Base-by-base conservation (phyloP, 495 filamentous ascomycete genomes). In the Staphylotrichum tortipilum region DNA sequence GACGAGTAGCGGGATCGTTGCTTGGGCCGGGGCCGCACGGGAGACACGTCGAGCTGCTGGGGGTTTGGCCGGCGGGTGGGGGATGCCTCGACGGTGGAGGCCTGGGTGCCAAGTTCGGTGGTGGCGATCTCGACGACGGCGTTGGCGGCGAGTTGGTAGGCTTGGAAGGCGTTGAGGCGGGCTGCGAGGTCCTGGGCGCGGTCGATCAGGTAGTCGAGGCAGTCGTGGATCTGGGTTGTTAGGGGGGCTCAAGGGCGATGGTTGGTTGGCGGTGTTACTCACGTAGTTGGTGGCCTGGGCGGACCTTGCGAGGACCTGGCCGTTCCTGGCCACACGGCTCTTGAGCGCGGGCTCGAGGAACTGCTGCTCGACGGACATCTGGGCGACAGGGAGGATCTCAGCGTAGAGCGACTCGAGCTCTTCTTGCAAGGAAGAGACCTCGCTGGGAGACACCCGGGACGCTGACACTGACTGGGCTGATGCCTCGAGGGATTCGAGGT, bases 361-460 rank as follows among this genome's bases (percentile, higher is more conserved):
- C 55, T 82, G 74, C 48, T 83, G 78, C 57, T 78, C 75, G 2
- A 72, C 71, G 21, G 77, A 76, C 71, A 84, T 79, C 50, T 83
- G 77, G 3, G 80, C 76, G 28, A 84, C 68, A 3, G 79, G 72
- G 11, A 79, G 70, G 52, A 84, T 79, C 50, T 84, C 81, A 0
- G 78, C 72, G 49, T 81, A 81, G 3, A 84, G 60, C 12, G 80
- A 79, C 30, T 81, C 79, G 4, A 83, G 58, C 47, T 84, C 81
- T 34, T 76, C 72, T 56, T 80, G 71, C 19, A 83, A 48, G 0
- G 68, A 65, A 17, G 61, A 39, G n/a, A 73, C 62, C 26, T 70
- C 64, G 33, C 59, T 57, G n/a, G 49, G 23, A 14, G 58, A 40
- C 14, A 59, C 55, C 28, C 50, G 53, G 29, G 26, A 42, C 14